Base-by-base conservation (phyloP, 345 rosid genomes). In the Aquilaria yunnanensis region DNA sequence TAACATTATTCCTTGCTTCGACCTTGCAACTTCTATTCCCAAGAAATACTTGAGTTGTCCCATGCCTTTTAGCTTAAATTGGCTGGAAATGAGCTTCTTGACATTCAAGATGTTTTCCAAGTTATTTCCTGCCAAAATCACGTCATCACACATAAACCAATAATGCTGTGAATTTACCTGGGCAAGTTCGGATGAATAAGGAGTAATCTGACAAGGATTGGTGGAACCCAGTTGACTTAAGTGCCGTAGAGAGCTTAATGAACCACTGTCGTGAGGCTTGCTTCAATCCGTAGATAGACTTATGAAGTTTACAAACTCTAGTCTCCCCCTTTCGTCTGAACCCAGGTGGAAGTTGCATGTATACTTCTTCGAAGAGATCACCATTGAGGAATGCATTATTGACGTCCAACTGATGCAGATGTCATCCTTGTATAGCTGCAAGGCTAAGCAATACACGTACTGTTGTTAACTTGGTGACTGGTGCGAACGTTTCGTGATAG, bases 61-160 rank as follows among this genome's bases (percentile, higher is more conserved):
- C 14, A 57, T 33, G 32, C 47, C 68, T 8, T 57, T 66, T 31
- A 66, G 53, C 23, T 50, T 51, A 31, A 57, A 57, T 10, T 45
- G 32, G 2, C 23, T 9, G 1, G 23, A 16, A 23, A 6, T 23
- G 9, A 9, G 34, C 45, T 4, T 45, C 53, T 67, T 51, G 9
- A 45, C 47, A 0, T 1, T 12, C 5, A 0, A 0, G 14, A 59
- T 59, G 0, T 0, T 3, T 9, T 3, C 4, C 0, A 9, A 0
- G 9, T 12, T 16, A 59, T 4, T 34, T 0, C 59, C 45, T 0
- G 55, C 6, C 3, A 65, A 10, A 4, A 47, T 34, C 7, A 65
- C 9, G 12, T 56, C 61, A 23, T 23, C 23, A 23, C 16, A 23
- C 23, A 23, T 23, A 23, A 23, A 23, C 23, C 23, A 23, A 23